These are phyloP conservation scores for Colletotrichum kahawae DNA, from an alignment of 2,329 filamentous ascomycete species.

Conservation along the genomic window DNA sequence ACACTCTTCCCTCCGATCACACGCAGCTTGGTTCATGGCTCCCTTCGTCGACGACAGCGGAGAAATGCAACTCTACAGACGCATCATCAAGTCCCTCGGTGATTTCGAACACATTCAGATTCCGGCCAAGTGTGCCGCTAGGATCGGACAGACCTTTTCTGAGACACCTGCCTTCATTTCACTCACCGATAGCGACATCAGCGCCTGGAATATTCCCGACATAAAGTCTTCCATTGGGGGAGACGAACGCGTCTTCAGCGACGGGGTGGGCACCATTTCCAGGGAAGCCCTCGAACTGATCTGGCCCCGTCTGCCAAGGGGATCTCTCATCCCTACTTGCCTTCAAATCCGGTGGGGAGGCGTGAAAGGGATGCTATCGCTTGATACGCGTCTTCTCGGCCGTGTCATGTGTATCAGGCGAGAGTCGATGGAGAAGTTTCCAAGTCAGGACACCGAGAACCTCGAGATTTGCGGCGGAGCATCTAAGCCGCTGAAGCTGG, in stretches of 20 bases:
- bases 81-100: constrained; percentile 54
- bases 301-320: constrained; percentile 56
- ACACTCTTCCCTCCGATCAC: constrained; percentile 75
- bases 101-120: constrained; percentile 55
- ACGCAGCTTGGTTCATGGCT: constrained; percentile 70
- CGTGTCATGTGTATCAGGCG: constrained; percentile 65
- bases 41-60: constrained; percentile 44
- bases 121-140: constrained; percentile 61
- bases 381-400: constrained; percentile 67
- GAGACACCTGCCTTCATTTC: constrained; percentile 72
- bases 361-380: constrained; percentile 78
- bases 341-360: constrained; percentile 79
- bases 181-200: constrained; percentile 43
- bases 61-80: constrained; percentile 38
- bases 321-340: constrained; percentile 60
- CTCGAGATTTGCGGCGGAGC: constrained; percentile 77
- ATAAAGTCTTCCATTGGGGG: constrained; percentile 50
- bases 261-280: constrained; percentile 81
- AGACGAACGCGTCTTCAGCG: constrained; percentile 68
- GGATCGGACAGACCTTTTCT: constrained; percentile 73
- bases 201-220: constrained; percentile 47
- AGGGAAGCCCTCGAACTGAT: constrained; percentile 61
- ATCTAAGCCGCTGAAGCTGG: constrained; percentile 69
- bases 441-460: constrained; percentile 55
- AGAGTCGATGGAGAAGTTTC: constrained; percentile 82